phyloP scores from a whole-genome alignment of 2,329 filamentous ascomycete species.

The Knoxdaviesia capensis region DNA sequence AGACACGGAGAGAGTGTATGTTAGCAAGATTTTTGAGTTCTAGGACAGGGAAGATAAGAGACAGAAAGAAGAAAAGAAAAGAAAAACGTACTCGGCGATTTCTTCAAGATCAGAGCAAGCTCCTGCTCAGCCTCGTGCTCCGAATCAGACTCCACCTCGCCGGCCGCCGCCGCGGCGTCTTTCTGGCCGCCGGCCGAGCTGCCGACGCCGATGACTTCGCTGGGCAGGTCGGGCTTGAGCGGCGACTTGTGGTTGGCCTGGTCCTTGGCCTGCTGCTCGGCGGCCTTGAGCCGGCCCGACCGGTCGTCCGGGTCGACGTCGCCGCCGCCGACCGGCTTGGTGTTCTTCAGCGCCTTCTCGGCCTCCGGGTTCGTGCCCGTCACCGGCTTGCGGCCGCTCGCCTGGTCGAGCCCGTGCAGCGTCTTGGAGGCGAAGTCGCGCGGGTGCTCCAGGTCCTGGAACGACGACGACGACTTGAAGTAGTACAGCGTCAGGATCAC shows the following conservation, averaged over 20 bases:
- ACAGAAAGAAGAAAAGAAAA: neutral
- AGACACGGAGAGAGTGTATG: conserved; percentile 3
- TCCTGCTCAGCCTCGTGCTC: conserved; percentile 48
- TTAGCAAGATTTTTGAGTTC: neutral
- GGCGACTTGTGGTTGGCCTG: conserved; percentile 46
- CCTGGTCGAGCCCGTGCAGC: too few species aligned
- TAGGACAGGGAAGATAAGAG: neutral
- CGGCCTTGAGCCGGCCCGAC: conserved; percentile 42
- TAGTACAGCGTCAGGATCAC: too few species aligned
- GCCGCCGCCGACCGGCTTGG: conserved; percentile 10
- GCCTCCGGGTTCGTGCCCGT: too few species aligned
- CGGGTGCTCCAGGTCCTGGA: too few species aligned
- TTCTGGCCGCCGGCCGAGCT: conserved; percentile 36
- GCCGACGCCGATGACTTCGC: conserved; percentile 36
- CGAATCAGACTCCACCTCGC: conserved; percentile 30
- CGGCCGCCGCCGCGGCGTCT: conserved; percentile 9
- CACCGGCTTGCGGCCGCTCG: too few species aligned
- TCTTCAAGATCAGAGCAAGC: conserved; percentile 63
- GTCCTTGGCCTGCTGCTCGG: conserved; percentile 49
- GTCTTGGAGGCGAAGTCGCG: too few species aligned
- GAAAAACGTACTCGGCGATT: conserved; percentile 51
- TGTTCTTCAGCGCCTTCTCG: too few species aligned
- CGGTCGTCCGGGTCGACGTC: conserved; percentile 22
- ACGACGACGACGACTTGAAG: too few species aligned
- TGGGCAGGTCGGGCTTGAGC: conserved; percentile 36